Conservation (phyloP, 495 filamentous ascomycete genomes). For the Apodospora peruviana region DNA sequence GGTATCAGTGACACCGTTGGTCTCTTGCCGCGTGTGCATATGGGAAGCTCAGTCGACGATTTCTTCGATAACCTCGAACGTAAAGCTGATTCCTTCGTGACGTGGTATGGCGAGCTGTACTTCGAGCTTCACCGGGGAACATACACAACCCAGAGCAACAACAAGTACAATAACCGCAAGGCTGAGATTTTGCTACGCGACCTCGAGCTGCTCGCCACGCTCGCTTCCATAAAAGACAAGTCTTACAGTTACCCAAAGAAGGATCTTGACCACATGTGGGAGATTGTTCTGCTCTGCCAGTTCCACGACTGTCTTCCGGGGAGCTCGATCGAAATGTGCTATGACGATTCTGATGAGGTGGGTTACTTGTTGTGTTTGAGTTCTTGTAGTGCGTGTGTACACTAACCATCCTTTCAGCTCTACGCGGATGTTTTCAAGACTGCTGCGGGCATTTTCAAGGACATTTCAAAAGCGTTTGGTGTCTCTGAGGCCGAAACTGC, state of each 20-base stretch:
- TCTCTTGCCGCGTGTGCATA: constrained; percentile 74
- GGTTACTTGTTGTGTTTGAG: background rate
- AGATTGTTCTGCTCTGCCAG: constrained; percentile 77
- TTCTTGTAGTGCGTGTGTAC: constrained; percentile 1
- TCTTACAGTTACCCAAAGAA: constrained; percentile 87
- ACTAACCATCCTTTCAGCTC: constrained; percentile 37
- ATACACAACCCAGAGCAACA: constrained; percentile 96
- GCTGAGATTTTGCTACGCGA: constrained; percentile 80
- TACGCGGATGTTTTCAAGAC: constrained; percentile 79
- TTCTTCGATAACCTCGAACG: constrained; percentile 83
- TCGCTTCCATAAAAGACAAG: constrained; percentile 66
- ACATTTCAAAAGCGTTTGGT: constrained; percentile 62
- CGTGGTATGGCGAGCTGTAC: constrained; percentile 98
- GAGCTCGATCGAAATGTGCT: constrained; percentile 95
- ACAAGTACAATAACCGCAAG: constrained; percentile 88
- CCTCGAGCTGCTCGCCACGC: constrained; percentile 80
- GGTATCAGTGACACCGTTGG: constrained; percentile 87
- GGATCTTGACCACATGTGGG: constrained; percentile 91
- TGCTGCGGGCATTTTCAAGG: constrained; percentile 63
- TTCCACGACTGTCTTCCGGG: constrained; percentile 97
- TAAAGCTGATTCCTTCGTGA: constrained; percentile 73
- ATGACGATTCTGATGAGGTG: constrained; percentile 82
- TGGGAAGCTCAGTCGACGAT: constrained; percentile 92
- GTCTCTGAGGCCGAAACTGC: constrained; percentile 36
- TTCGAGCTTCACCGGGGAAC: constrained; percentile 95